Evolutionary conservation across 2,329 filamentous ascomycete genomes (phyloP), one percentile per base, ranked within the genome.

Genomic region (Microcyclospora pomicola): DNA sequence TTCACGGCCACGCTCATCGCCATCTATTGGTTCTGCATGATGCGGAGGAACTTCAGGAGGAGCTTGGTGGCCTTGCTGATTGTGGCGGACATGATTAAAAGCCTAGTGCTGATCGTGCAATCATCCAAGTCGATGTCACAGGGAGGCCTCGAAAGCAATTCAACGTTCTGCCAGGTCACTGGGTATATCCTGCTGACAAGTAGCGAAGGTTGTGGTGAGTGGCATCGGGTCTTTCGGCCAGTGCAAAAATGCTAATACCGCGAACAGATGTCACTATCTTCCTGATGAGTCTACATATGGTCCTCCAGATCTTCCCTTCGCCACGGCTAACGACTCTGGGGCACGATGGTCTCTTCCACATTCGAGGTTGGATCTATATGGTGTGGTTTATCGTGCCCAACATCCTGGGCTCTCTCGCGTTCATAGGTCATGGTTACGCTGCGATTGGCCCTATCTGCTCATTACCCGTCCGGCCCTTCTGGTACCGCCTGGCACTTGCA

Each of bases 11-110:
- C 70, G 0, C 49, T 75, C 6, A 52, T 72, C 24, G 68, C 75
- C 2, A 69, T 80, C 31, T 81, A 79, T 59, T 85, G 78, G 76
- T 85, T 87, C 52, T 63, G 73, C 40, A 69, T 74, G 44, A 86
- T 86, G 78, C 70, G 74, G 47, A 71, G 80, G 51, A 76, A 71
- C 45, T 87, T 86, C 56, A 73, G 82, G 33, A 80, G 86, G 55
- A 75, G 79, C 44, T 68, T 88, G 38, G 79, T 88, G 40, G 75
- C 87, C 68, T 59, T 85, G 30, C 64, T 87, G 11, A 76, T 88
- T 34, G 68, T 76, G 43, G 80, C 78, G 48, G 80, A 86, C 56
- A 70, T 82, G 52, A 72, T 78, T 58, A 82, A 82, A 56, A 72
- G 76, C 2, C 53, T 75, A 2, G 83, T 76, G 72, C 75, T 80